phyloP scores from a whole-genome alignment of 2,329 filamentous ascomycete species.

The Colletotrichum godetiae region DNA sequence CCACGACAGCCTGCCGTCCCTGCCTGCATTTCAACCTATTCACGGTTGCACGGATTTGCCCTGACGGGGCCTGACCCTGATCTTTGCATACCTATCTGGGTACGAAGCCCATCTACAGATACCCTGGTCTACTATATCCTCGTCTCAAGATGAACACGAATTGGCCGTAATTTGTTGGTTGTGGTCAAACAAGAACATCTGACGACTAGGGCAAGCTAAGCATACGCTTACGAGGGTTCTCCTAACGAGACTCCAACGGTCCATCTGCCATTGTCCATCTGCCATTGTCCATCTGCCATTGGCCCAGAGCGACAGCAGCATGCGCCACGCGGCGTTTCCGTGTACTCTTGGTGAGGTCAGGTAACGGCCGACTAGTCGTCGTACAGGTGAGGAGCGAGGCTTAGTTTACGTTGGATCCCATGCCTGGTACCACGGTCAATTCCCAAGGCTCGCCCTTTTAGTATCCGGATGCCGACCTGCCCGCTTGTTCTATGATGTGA shows the following conservation, averaged over 20 bases:
- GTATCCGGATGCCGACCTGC: constrained; percentile 8
- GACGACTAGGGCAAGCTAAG: background rate
- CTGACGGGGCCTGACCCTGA: constrained; percentile 23
- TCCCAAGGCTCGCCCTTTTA: background rate
- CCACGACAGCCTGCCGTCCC: constrained; percentile 10
- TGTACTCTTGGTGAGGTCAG: constrained; percentile 8
- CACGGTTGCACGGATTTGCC: constrained; percentile 30
- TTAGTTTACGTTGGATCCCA: constrained; percentile 27
- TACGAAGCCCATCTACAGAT: background rate
- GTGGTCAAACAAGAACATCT: background rate
- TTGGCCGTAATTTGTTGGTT: background rate
- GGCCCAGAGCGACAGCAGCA: constrained; percentile 10
- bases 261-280: background rate
- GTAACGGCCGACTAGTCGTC: constrained; percentile 13
- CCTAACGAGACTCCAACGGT: background rate
- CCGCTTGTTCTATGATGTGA: background rate
- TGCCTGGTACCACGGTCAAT: constrained; percentile 17
- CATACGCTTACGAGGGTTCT: background rate
- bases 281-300: background rate
- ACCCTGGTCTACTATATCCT: no score
- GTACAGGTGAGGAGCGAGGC: constrained; percentile 16
- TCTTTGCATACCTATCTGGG: constrained; percentile 1
- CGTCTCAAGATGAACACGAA: background rate
- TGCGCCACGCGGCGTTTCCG: constrained; percentile 33
- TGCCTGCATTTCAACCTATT: constrained; percentile 4